Evolutionary conservation across 2,329 filamentous ascomycete genomes (phyloP), one percentile per base, ranked within the genome.

Genomic region (Trichoderma guizhouense): DNA sequence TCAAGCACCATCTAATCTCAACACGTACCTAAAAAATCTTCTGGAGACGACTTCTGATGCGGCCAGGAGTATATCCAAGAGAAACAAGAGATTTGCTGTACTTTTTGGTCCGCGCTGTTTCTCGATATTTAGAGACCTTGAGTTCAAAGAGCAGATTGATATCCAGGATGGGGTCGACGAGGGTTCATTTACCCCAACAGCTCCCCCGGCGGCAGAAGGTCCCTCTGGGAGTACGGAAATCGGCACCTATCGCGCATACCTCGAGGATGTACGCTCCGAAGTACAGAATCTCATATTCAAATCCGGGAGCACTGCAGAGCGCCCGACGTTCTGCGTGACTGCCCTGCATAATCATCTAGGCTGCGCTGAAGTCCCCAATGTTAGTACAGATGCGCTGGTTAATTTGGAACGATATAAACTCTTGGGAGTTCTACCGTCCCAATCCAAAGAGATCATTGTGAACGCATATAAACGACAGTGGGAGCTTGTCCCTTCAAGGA

Each of bases 31-130:
- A 4, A 84, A 82, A 36, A 86, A 89, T 72, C 79, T 86, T 7
- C 80, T 86, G 3, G 81, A 83, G 28, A 78, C 78, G 1, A 77
- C 79, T 2, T 78, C 79, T 1, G 79, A 80, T 43, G 80, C 81
- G 9, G 77, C 77, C 0, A 80, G 85, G 58, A 85, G 80, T 64
- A 88, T 90, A 43, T 86, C 87, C 2, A 86, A 86, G 68, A 80
- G 87, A 1, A 90, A 90, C 74, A 89, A 89, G 76, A 83, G 85
- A 15, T 89, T 89, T 69, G 79, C 80, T 30, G 84, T 88, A 2
- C 81, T 87, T 7, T 89, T 89, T 71, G 86, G 87, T 0, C 81
- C 82, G 5, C 83, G 85, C 5, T 86, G 86, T 65, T 84, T 85
- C 60, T 76, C 79, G 26, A 81, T 89, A 14, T 86, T 89, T 74